Evolutionary conservation across 1,284 basidiomycete species (phyloP), one percentile per base, ranked within the genome.

Genomic region (Papiliotrema fonsecae): DNA sequence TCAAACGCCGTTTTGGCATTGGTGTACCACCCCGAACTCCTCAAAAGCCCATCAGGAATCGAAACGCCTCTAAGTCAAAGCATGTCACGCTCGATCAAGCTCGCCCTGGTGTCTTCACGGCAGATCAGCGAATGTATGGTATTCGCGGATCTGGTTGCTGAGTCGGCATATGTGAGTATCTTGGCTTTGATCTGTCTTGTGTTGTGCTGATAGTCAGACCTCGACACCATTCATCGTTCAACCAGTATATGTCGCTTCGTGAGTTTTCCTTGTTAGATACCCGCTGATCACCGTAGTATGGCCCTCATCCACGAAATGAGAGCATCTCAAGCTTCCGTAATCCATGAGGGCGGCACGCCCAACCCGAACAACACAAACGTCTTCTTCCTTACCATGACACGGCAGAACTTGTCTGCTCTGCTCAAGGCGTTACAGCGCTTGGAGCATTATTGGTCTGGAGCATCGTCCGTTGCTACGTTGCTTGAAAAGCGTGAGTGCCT

Each of bases 111-210:
- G 10, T 68, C 65, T 44, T 69, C 70, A 18, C 61, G 74, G 42
- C 68, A 66, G 41, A 74, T 77, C 24, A 70, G 70, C 59, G 75
- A 77, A 53, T 76, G 73, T 51, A 65, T 76, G 57, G 73, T 75
- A 13, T 65, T 71, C 54, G 66, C 68, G 4, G 68, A 70, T 56
- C 49, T 70, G 31, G 68, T 75, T 21, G 54, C 61, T 24, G 55
- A 58, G 14, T 57, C 60, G 9, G 61, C 67, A 16, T 74, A 70
- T 54, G 70, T 71, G 52, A 58, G 69, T 62, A 4, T 11, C 3
- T 41, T 27, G 19, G 16, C 35, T 14, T 2, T 6, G 22, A 36
- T 14, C 21, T 6, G 47, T 30, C 13, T 14, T 30, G n/a, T 34
- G 21, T 32, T 9, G 16, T 45, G 26, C 24, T 60, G 27, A 52